Conservation (phyloP, 441 rosid species). For the Pelargonium exstipulatum region DNA sequence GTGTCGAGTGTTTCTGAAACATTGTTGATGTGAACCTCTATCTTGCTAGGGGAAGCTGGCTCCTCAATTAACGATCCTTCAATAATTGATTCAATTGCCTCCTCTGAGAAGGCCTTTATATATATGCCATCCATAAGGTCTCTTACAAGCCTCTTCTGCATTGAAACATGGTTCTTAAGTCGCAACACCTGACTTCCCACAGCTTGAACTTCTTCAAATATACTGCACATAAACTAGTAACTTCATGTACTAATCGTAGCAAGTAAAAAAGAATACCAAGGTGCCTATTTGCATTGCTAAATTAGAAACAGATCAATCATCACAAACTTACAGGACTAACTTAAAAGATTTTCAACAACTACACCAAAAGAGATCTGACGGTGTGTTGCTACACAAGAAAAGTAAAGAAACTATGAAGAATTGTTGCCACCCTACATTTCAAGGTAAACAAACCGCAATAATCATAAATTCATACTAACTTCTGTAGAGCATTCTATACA, state of each 20-base stretch:
- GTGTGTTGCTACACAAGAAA: background rate
- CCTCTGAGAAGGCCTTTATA: slow-evolving; percentile 33
- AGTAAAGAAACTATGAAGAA: background rate
- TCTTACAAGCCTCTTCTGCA: slow-evolving; percentile 41
- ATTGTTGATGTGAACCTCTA: slow-evolving; percentile 29
- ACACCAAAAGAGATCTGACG: background rate
- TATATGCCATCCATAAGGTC: slow-evolving; percentile 34
- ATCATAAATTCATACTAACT: no score
- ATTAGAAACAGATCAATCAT: background rate
- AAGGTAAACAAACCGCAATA: background rate
- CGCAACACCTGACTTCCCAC: slow-evolving; percentile 40
- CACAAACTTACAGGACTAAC: background rate
- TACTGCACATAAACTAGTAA: slow-evolving; percentile 28
- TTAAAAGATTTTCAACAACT: background rate
- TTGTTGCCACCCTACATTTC: background rate
- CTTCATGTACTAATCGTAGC: background rate
- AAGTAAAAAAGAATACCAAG: background rate
- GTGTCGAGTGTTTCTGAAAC: slow-evolving; percentile 42
- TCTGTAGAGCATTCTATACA: no score
- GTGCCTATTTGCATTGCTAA: background rate
- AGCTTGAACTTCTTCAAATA: slow-evolving; percentile 44
- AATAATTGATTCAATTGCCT: slow-evolving; percentile 23
- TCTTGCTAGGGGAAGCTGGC: slow-evolving; percentile 20
- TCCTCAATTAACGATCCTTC: slow-evolving; percentile 30
- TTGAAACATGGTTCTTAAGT: slow-evolving; percentile 40